Base-by-base conservation (phyloP, 345 rosid species). In the Lenwebbia sp. region DNA sequence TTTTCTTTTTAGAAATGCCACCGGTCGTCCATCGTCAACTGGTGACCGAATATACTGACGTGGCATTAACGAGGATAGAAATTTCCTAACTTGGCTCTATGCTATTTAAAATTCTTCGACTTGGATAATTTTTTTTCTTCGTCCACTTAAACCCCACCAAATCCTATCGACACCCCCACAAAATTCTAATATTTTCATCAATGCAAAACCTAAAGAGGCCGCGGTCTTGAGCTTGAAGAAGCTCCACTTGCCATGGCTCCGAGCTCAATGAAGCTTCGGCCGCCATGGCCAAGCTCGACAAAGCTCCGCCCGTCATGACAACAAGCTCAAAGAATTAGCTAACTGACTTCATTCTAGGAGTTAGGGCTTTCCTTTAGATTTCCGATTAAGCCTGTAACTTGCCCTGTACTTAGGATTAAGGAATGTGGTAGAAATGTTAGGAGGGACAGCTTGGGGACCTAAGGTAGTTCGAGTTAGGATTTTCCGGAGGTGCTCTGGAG, bases 161-260 rank as follows among this genome's bases (percentile, higher is more conserved):
- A 26, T 57, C 65, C 65, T 11, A 57, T 2, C 15, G 11, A 26
- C n/a, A 26, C 5, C 13, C 65, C 65, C 65, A 58, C 4, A 26
- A 58, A n/a, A n/a, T 40, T 58, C 33, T 58, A n/a, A 58, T 26
- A 58, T n/a, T n/a, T 0, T 0, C 65, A 58, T 33, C 17, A 1
- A n/a, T 58, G 33, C 33, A 58, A 58, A 58, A 58, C 30, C 30
- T 26, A 8, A 58, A 2, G 3, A 3, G 3, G 33, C 65, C 65
- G 0, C 60, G 0, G 1, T 57, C 62, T 10, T 13, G 7, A 9
- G 60, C 13, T 0, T 23, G n/a, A 10, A 54, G n/a, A 10, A 54
- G 5, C 57, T 54, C 0, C 26, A 7, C 5, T 2, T 11, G 11
- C 5, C 60, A 55, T 23, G 60, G 60, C 60, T 55, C 5, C 5